Evolutionary conservation across 352 stramenopile genomes (phyloP).

Genomic region (Globisporangium okanoganense): DNA sequence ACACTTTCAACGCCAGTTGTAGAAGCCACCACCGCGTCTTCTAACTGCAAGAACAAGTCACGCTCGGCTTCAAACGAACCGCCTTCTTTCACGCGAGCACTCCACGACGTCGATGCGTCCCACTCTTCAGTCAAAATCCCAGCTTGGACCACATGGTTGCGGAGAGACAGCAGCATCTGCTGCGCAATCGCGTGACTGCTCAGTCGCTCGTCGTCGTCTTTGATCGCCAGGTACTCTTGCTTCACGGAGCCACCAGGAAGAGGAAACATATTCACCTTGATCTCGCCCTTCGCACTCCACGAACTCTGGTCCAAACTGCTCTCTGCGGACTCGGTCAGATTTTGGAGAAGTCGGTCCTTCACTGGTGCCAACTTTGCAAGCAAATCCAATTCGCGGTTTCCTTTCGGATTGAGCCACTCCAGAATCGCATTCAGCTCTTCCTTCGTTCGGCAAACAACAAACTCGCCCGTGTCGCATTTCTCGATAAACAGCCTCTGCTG

Average conservation of each 20-base stretch:
- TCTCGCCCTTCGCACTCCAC: conserved; percentile 27
- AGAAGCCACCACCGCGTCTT: conserved; percentile 42
- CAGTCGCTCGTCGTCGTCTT: conserved; percentile 34
- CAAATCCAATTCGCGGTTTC: conserved; percentile 59
- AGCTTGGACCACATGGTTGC: conserved; percentile 51
- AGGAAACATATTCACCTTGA: conserved; percentile 66
- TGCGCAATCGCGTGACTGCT: conserved; percentile 40
- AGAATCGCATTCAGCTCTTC: conserved; percentile 42
- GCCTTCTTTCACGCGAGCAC: conserved; percentile 28
- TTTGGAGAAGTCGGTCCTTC: conserved; percentile 33
- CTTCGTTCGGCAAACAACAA: conserved; percentile 41
- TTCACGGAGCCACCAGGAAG: conserved; percentile 51
- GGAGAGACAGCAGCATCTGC: conserved; percentile 60
- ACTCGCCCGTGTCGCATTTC: conserved; percentile 55
- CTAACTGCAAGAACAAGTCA: conserved; percentile 51
- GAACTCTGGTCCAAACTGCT: conserved; percentile 11
- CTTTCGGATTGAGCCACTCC: conserved; percentile 75
- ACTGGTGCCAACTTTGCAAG: conserved; percentile 48
- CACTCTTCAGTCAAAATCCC: conserved; percentile 45
- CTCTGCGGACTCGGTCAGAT: conserved; percentile 22
- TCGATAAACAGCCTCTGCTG: conserved; percentile 66
- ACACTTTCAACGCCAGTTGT: conserved; percentile 44
- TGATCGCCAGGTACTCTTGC: conserved; percentile 40
- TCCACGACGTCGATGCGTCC: conserved; percentile 46
- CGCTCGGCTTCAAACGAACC: conserved; percentile 29